A percentile compares a stretch with the other conserved stretches of the same genome.
These are phyloP conservation scores for Aspergillus campestris DNA, from an alignment of 495 filamentous ascomycete species.

Conservation along the genomic window DNA sequence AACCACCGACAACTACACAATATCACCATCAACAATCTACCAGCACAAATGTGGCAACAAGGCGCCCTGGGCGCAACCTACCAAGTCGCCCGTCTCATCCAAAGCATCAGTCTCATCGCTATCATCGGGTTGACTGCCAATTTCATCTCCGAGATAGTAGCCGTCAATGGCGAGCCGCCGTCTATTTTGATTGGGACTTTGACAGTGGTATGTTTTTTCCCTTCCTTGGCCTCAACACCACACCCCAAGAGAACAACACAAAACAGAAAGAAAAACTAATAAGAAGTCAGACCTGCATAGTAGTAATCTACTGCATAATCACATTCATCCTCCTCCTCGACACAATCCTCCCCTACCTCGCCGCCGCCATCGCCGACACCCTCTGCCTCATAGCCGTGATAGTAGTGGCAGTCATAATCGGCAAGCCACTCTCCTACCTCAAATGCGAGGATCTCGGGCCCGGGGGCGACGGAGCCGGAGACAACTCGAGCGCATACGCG, in stretches of 20 bases:
- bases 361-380: constrained; percentile 55
- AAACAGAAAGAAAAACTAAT: background rate
- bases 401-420: constrained; percentile 62
- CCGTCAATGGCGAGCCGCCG: constrained; percentile 52
- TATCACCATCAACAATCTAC: background rate
- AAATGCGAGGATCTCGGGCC: constrained; percentile 53
- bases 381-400: constrained; percentile 62
- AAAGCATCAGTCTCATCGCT: constrained; percentile 63
- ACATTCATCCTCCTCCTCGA: constrained; percentile 71
- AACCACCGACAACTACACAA: too few species aligned
- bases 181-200: constrained; percentile 69
- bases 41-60: constrained; percentile 29
- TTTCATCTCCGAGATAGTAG: constrained; percentile 74
- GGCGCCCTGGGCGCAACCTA: constrained; percentile 77
- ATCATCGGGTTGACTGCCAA: constrained; percentile 76
- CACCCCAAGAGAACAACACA: background rate
- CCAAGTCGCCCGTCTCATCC: constrained; percentile 60
- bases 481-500: constrained; percentile 32
- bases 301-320: constrained; percentile 67
- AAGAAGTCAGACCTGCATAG: constrained; percentile 57
- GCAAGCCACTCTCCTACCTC: constrained; percentile 72
- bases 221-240: background rate
- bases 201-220: constrained; percentile 56
- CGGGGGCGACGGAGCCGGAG: constrained; percentile 14
- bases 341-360: constrained; percentile 61